Conservation (phyloP, 768 basidiomycete genomes). For the Termitomyces sp. region DNA sequence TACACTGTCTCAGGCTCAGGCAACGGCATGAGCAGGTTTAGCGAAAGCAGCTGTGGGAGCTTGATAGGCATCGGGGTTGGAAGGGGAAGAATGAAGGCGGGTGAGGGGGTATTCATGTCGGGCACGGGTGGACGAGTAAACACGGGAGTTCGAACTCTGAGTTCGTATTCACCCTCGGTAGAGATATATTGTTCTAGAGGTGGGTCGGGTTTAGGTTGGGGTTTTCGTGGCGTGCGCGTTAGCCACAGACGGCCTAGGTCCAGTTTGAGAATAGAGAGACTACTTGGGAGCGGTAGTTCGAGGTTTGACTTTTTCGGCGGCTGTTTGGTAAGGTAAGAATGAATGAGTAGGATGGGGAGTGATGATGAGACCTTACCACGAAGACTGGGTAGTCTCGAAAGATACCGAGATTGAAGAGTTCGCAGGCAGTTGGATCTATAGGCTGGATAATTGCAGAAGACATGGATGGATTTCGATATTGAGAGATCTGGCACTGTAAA, state of each 20-base stretch:
- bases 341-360: background rate
- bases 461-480: background rate
- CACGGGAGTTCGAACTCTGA: background rate
- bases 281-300: background rate
- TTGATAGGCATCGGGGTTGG: background rate
- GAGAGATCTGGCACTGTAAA: background rate
- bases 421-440: background rate
- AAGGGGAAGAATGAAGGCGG: no score
- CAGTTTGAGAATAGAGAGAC: background rate
- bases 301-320: background rate
- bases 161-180: background rate
- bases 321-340: background rate
- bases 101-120: no score
- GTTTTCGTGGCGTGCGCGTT: background rate
- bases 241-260: background rate
- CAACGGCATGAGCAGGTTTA: background rate
- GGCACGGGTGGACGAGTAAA: no score
- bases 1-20: background rate
- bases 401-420: background rate
- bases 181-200: background rate
- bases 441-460: background rate
- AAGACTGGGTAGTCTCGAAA: background rate
- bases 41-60: background rate
- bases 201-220: no score
- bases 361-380: background rate